Evolutionary conservation across 371 early-diverging fungal species (phyloP).

Genomic region (Syncephalastrum monosporum): DNA sequence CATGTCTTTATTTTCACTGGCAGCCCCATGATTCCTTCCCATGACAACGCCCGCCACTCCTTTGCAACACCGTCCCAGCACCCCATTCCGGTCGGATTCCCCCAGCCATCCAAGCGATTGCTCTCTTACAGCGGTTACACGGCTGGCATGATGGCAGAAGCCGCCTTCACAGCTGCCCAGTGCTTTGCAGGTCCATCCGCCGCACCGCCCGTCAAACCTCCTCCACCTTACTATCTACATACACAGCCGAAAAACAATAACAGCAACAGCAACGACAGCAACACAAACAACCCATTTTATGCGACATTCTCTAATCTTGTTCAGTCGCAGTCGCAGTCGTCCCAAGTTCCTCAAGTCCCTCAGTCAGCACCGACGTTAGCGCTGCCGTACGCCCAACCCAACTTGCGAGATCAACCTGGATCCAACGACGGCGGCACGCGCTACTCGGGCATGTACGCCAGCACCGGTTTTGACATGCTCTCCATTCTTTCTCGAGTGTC

Average conservation of each 20-base stretch:
- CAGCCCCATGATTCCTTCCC: no score
- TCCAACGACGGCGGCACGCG: not conserved
- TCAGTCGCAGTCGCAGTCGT: no score
- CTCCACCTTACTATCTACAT: no score
- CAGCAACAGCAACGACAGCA: no score
- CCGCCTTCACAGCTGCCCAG: not conserved
- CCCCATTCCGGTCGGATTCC: not conserved
- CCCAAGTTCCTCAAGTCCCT: no score
- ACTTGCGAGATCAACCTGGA: not conserved
- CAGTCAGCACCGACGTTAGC: no score
- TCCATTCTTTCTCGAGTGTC: conserved; percentile 52
- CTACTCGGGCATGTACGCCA: conserved; percentile 41
- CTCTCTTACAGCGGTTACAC: conserved; percentile 12
- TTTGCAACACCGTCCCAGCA: no score
- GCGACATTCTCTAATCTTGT: no score
- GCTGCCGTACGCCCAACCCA: not conserved
- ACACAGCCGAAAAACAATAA: no score
- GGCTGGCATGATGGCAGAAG: conserved; percentile 11
- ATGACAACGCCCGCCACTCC: no score
- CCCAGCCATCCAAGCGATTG: conserved; percentile 9
- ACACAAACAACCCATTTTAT: no score
- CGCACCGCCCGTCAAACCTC: not conserved
- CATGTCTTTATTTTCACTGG: no score
- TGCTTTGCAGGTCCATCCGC: not conserved
- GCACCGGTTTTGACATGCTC: conserved; percentile 63